These are phyloP conservation scores for Gaeumannomyces sp. DNA, from an alignment of 2,329 filamentous ascomycete genomes.

Conservation along the genomic window DNA sequence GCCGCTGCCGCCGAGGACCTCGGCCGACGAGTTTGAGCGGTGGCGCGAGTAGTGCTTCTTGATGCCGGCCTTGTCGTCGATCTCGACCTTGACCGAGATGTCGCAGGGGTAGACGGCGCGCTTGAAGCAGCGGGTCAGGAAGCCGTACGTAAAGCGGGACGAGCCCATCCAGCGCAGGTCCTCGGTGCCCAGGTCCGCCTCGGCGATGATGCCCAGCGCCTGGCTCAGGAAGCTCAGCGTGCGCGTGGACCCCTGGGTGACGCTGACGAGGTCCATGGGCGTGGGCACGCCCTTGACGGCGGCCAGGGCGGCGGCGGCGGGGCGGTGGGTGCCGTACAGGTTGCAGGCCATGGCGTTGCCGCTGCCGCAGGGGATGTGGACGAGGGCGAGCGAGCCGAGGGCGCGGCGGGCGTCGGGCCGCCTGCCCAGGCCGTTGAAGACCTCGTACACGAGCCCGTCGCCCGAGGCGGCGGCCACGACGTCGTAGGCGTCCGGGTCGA, in stretches of 20 bases:
- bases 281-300: conserved; percentile 85
- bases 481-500: conserved; percentile 78
- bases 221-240: conserved; percentile 88
- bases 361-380: conserved; percentile 84
- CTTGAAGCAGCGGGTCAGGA: conserved; percentile 68
- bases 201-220: conserved; percentile 81
- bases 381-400: conserved; percentile 70
- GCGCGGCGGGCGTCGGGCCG: conserved; percentile 69
- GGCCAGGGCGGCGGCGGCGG: conserved; percentile 70
- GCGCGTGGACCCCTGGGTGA: conserved; percentile 73
- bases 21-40: conserved; percentile 4
- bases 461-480: conserved; percentile 85
- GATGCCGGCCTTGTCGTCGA: conserved; percentile 68
- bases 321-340: conserved; percentile 71
- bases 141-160: conserved; percentile 76
- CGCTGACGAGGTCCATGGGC: conserved; percentile 76
- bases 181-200: conserved; percentile 85
- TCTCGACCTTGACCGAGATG: conserved; percentile 75
- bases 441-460: conserved; percentile 85
- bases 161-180: conserved; percentile 89
- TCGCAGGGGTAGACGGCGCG: conserved; percentile 85
- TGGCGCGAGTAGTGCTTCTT: conserved; percentile 57
- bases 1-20: neutral
- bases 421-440: conserved; percentile 85
- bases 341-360: conserved; percentile 94